Evolutionary conservation across 371 early-diverging fungal genomes (phyloP).

Genomic region (Synchytrium microbalum): DNA sequence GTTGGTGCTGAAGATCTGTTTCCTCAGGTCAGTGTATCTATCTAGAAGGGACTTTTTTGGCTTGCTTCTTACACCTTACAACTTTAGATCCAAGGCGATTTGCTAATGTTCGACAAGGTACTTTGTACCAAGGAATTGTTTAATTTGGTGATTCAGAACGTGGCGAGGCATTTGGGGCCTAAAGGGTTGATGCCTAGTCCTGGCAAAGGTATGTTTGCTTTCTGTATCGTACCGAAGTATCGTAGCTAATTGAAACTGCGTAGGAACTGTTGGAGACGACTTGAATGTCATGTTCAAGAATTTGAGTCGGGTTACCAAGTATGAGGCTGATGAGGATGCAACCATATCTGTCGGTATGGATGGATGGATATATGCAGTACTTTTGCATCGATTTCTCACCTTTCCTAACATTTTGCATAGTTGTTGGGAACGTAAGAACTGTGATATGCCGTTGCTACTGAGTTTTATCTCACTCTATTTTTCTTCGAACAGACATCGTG

Average conservation of each 20-base stretch:
- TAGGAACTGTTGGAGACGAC: neutral
- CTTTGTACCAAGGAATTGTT: constrained; percentile 80
- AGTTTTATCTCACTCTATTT: neutral
- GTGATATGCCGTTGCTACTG: neutral
- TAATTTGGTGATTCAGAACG: constrained; percentile 68
- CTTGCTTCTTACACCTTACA: neutral
- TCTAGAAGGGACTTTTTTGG: neutral
- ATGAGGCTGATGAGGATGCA: constrained; percentile 25
- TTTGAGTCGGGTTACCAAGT: constrained; percentile 25
- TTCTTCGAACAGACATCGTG: neutral
- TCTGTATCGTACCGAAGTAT: constrained; percentile 19
- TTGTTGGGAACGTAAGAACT: neutral
- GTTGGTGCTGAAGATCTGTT: constrained; percentile 88
- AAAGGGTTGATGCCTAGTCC: constrained; percentile 93
- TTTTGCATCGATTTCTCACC: neutral
- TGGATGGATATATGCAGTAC: neutral
- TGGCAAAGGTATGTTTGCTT: constrained; percentile 61
- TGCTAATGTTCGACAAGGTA: constrained; percentile 56
- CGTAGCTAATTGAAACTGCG: neutral
- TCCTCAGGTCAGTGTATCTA: constrained; percentile 42
- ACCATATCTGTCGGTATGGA: constrained; percentile 21
- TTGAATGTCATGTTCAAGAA: constrained; percentile 24
- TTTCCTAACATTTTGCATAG: neutral
- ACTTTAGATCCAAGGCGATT: constrained; percentile 19
- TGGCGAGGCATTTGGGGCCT: constrained; percentile 89